These are phyloP conservation scores for Haematococcus lacustris DNA, from an alignment of 139 green algal species.

Conservation along the genomic window DNA sequence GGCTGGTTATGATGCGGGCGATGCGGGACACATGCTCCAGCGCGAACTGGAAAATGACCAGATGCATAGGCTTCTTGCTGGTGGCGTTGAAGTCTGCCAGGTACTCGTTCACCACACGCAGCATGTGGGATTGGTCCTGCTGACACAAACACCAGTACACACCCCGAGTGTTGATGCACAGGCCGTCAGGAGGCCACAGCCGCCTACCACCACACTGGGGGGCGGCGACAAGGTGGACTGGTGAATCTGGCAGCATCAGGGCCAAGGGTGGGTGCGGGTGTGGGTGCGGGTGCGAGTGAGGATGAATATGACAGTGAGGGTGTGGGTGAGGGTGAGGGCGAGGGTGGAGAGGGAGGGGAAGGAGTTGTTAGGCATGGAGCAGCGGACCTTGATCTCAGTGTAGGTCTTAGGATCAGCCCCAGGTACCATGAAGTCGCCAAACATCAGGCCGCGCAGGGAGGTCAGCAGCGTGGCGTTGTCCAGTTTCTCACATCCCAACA, in stretches of 20 bases:
- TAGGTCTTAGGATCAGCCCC: constrained; percentile 21
- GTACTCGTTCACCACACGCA: constrained; percentile 46
- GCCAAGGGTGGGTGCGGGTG: too few species aligned
- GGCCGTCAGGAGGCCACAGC: not conserved
- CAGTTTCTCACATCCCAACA: constrained; percentile 16
- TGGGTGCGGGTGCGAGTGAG: too few species aligned
- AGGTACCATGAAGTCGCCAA: constrained; percentile 73
- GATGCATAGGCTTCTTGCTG: constrained; percentile 65
- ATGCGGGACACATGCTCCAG: constrained; percentile 68
- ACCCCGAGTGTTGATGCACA: not conserved
- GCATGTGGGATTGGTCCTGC: constrained; percentile 24
- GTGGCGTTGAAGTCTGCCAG: constrained; percentile 66
- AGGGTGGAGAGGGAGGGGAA: too few species aligned
- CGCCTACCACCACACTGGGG: not conserved
- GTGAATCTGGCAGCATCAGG: too few species aligned
- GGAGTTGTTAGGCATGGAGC: too few species aligned
- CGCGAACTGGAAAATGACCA: constrained; percentile 70
- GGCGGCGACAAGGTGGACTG: too few species aligned
- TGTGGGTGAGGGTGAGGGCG: too few species aligned
- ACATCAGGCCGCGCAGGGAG: constrained; percentile 52
- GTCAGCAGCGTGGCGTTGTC: constrained; percentile 29
- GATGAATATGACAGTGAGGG: too few species aligned
- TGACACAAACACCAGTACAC: not conserved
- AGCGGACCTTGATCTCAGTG: too few species aligned
- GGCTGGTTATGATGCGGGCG: constrained; percentile 55